Evolutionary conservation across 257 asterid species (phyloP).

Genomic region (Solanum habrochaites): DNA sequence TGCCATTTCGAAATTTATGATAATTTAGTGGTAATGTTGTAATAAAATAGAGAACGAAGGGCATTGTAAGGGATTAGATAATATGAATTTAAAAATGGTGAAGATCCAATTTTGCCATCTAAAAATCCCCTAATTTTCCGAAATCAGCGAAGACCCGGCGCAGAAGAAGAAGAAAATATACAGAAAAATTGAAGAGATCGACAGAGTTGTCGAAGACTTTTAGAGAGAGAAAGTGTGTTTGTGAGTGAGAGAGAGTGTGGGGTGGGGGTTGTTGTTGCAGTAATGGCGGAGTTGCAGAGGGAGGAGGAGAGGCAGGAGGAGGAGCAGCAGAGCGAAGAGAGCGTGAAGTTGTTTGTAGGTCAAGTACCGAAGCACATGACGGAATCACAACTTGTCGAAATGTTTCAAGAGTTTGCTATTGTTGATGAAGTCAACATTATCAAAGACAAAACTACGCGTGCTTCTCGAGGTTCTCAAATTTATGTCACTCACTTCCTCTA

Average conservation of each 20-base stretch:
- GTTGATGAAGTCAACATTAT: constrained; percentile 89
- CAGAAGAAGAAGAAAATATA: constrained; percentile 16
- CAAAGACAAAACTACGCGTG: constrained; percentile 81
- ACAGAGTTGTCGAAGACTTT: constrained; percentile 15
- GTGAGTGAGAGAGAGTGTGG: constrained; percentile 6
- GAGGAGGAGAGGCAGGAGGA: constrained; percentile 1
- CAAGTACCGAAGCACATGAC: constrained; percentile 92
- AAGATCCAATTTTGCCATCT: constrained; percentile 42
- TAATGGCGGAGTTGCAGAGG: constrained; percentile 63
- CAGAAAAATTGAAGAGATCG: constrained; percentile 4
- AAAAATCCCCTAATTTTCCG: constrained; percentile 22
- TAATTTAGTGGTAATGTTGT: constrained; percentile 25
- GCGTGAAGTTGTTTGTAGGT: constrained; percentile 96
- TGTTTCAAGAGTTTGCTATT: constrained; percentile 57
- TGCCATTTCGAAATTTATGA: background rate
- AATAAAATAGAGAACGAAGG: constrained; percentile 10
- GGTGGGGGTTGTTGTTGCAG: constrained; percentile 1
- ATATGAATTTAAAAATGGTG: constrained; percentile 17
- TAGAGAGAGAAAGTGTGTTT: constrained; percentile 13
- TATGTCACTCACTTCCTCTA: background rate
- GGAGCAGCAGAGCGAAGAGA: constrained; percentile 40
- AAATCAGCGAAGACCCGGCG: constrained; percentile 15
- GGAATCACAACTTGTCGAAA: constrained; percentile 59
- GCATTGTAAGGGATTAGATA: background rate
- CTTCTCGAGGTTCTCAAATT: constrained; percentile 55